A percentile compares a stretch with the other conserved stretches of the same genome.
These are phyloP conservation scores for Geranium brycei DNA, from an alignment of 345 rosid species.

Conservation along the genomic window DNA sequence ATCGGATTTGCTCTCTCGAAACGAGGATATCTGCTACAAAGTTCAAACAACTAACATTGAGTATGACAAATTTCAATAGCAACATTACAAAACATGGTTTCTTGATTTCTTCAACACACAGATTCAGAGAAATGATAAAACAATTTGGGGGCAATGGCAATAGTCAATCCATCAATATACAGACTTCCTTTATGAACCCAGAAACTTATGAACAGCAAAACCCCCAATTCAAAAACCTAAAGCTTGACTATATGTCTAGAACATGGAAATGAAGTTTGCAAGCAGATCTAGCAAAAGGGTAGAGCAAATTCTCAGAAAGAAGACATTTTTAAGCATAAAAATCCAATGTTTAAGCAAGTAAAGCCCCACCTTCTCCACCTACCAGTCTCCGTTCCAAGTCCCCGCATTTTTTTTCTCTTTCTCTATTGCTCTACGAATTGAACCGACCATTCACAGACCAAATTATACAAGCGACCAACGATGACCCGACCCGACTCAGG, in stretches of 20 bases:
- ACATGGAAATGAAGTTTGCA: neutral
- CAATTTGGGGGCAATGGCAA: neutral
- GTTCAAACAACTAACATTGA: neutral
- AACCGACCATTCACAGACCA: neutral
- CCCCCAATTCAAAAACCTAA: no score
- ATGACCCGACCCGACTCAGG: neutral
- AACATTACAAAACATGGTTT: neutral
- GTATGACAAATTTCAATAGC: conserved; percentile 2
- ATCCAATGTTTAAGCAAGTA: neutral
- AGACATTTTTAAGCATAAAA: neutral
- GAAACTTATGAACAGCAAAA: neutral
- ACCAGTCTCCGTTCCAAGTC: neutral
- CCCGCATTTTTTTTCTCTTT: neutral
- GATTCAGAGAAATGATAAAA: neutral
- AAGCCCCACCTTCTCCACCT: neutral
- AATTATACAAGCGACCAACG: neutral
- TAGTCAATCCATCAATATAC: neutral
- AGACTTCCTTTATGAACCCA: neutral
- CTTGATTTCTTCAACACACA: neutral
- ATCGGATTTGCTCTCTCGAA: conserved; percentile 95
- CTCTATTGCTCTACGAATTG: neutral
- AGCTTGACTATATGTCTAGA: neutral
- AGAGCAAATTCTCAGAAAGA: neutral
- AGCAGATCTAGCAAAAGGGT: neutral
- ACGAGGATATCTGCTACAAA: conserved; percentile 73